A percentile compares a stretch with the other conserved stretches of the same genome.
phyloP scores from a whole-genome alignment of 108 stramenopile genomes.

The Poteriospumella lacustris region DNA sequence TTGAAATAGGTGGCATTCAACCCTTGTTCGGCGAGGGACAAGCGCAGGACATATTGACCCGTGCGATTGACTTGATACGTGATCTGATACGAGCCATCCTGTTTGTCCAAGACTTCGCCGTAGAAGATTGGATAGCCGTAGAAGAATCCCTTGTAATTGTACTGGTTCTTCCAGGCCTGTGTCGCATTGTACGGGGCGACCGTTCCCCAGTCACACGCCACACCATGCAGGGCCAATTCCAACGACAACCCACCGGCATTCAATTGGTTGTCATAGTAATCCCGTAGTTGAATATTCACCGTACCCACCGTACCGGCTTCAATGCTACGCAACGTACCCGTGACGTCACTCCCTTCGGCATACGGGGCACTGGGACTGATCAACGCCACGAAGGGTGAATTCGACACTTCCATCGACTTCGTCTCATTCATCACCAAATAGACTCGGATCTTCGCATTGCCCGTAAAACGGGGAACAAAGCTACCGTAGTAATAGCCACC shows the following conservation, averaged over 20 bases:
- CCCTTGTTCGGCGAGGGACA: background rate
- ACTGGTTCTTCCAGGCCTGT: background rate
- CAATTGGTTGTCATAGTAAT: slow-evolving; percentile 8
- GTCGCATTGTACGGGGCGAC: background rate
- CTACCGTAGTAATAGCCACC: slow-evolving; percentile 14
- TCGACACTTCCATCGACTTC: background rate
- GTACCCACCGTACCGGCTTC: background rate
- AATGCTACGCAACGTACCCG: slow-evolving; percentile 4
- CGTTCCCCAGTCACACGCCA: slow-evolving; percentile 17
- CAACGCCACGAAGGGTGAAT: slow-evolving; percentile 11
- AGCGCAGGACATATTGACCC: slow-evolving; percentile 15
- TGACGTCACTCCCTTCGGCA: background rate
- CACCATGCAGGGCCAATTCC: slow-evolving; percentile 6
- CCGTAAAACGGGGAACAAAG: background rate
- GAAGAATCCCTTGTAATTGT: slow-evolving; percentile 15
- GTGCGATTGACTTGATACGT: background rate
- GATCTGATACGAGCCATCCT: background rate
- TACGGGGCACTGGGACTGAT: background rate
- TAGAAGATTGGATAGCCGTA: slow-evolving; percentile 6
- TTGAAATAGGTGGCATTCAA: slow-evolving; percentile 27
- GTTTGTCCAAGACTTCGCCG: background rate
- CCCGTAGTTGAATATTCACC: slow-evolving; percentile 15
- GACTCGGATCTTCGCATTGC: background rate
- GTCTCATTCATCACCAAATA: background rate
- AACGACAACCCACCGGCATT: background rate